A percentile compares a stretch with the other conserved stretches of the same genome.
phyloP scores from a whole-genome alignment of 345 rosid species.

The Hypericum perforatum region DNA sequence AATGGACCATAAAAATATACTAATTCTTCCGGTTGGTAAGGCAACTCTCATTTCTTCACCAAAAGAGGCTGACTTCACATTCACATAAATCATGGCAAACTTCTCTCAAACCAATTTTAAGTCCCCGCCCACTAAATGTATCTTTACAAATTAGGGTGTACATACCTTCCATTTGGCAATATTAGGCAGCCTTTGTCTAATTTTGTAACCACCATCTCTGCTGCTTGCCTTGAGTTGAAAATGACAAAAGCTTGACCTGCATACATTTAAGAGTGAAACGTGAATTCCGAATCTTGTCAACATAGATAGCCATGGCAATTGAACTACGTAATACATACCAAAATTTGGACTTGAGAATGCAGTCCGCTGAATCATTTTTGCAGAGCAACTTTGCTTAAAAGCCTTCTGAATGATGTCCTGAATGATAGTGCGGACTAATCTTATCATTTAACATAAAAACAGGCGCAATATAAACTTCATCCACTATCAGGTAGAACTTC shows the following conservation, averaged over 20 bases:
- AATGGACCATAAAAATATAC: no score
- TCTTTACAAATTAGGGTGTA: neutral
- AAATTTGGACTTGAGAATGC: slow-evolving; percentile 36
- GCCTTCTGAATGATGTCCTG: slow-evolving; percentile 64
- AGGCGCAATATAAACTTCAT: no score
- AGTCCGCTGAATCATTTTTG: slow-evolving; percentile 49
- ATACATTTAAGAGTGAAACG: slow-evolving; percentile 9
- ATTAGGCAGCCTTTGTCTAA: slow-evolving; percentile 54
- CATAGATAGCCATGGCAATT: slow-evolving; percentile 1
- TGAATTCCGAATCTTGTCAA: neutral
- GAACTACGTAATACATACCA: slow-evolving; percentile 31
- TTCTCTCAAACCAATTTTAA: no score
- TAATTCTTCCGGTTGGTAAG: no score
- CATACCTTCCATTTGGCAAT: slow-evolving; percentile 74
- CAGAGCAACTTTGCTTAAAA: slow-evolving; percentile 50
- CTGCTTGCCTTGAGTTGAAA: slow-evolving; percentile 53
- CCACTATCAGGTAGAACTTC: no score
- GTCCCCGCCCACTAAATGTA: no score
- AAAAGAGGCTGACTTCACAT: no score
- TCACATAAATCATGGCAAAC: no score
- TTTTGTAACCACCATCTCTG: slow-evolving; percentile 39
- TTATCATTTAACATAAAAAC: no score
- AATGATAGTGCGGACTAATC: slow-evolving; percentile 3
- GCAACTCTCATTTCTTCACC: no score
- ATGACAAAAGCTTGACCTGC: slow-evolving; percentile 72